A percentile compares a stretch with the other conserved stretches of the same genome.
These are phyloP conservation scores for Radiomyces spectabilis DNA, from an alignment of 192 early-diverging fungal genomes.

Conservation along the genomic window DNA sequence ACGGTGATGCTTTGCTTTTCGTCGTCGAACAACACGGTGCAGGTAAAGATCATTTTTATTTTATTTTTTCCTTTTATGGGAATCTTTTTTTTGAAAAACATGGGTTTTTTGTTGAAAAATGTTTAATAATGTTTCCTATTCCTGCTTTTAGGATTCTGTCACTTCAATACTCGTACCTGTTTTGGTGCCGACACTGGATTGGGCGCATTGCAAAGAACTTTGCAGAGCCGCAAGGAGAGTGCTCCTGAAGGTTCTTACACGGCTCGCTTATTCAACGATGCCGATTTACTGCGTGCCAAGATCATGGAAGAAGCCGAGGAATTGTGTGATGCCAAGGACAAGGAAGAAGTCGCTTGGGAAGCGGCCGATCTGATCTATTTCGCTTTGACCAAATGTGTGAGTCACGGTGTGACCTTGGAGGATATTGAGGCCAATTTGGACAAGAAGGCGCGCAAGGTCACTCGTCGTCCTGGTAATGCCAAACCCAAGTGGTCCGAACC, in stretches of 20 bases:
- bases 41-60: slow-evolving; percentile 34
- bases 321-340: slow-evolving; percentile 68
- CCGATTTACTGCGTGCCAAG: slow-evolving; percentile 77
- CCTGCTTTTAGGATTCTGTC: slow-evolving; percentile 92
- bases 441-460: slow-evolving; percentile 73
- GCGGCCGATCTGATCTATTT: slow-evolving; percentile 97
- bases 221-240: slow-evolving; percentile 57
- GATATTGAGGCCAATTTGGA: slow-evolving; percentile 90
- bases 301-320: slow-evolving; percentile 95
- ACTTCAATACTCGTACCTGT: slow-evolving; percentile 83
- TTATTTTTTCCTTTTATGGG: not conserved
- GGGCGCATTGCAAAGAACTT: slow-evolving; percentile 57
- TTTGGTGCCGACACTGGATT: slow-evolving; percentile 81
- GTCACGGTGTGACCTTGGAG: slow-evolving; percentile 67
- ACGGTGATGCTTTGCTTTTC: slow-evolving; percentile 81
- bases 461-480: slow-evolving; percentile 85
- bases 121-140: too few species aligned
- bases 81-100: slow-evolving; percentile 5
- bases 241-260: slow-evolving; percentile 94
- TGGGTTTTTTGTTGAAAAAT: slow-evolving; percentile 2
- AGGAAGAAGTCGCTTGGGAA: slow-evolving; percentile 88
- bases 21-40: slow-evolving; percentile 79
- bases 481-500: slow-evolving; percentile 68
- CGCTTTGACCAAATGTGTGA: slow-evolving; percentile 79
- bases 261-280: slow-evolving; percentile 77